Base-by-base conservation (phyloP, 75 land plant genomes). In the Pinus tabuliformis region DNA sequence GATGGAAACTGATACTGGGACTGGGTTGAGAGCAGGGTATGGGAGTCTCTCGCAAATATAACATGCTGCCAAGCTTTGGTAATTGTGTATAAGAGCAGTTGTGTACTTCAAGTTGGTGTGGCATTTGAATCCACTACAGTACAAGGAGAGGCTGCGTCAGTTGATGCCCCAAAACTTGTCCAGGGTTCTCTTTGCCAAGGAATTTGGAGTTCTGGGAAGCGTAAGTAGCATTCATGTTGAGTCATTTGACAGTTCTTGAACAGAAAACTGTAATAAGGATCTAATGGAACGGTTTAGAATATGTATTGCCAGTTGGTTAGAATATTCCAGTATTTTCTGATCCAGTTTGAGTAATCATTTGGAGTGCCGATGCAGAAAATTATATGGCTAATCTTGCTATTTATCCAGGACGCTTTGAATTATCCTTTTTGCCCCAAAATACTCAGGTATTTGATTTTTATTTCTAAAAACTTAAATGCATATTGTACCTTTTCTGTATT, bases 371-470 rank as follows among this genome's bases (percentile, higher is more conserved):
- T 76, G 78, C 96, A 96, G 99, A 94, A 78, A 88, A 78, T 76
- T 96, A 94, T 78, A 79, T 96, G 81, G 99, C 99, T 58, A 96
- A 94, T 73, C 88, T 96, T 72, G 87, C 89, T 76, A 85, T 96
- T 49, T 96, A 94, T 78, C 97, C 99, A 16, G 97, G 91, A 45
- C 89, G 88, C 56, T 89, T 82, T 75, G 91, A 96, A 82, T 84
- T 96, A 15, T 88, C 88, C 3, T 96, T 96, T 84, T 62, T 96
- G 45, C 99, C 99, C 16, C 70, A 81, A 39, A 92, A 96, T 75
- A 91, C 99, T 15, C 99, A 96, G 95, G 99, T 86, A 36, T 54
- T 39, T n/a, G 22, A 39, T 11, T 74, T 21, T 58, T 28, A n/a
- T 36, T 74, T 74, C 33, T 28, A n/a, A 58, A 45, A 2, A 0